Percentiles rank a stretch among this genome's conserved stretches.
Evolutionary conservation across 2,329 filamentous ascomycete genomes (phyloP).

Genomic region (Fusarium sublunatum): DNA sequence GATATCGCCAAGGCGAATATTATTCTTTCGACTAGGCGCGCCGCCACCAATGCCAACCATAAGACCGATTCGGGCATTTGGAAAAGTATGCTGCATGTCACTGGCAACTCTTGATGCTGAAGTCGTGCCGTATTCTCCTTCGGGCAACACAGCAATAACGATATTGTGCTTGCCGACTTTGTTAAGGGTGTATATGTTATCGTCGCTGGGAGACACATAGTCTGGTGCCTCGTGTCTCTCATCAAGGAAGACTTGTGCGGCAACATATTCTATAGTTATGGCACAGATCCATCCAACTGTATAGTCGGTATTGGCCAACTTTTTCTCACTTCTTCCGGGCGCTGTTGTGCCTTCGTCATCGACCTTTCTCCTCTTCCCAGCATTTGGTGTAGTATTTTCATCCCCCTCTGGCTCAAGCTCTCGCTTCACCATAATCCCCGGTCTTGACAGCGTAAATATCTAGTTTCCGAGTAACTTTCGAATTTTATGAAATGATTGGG

Average conservation of each 20-base stretch:
- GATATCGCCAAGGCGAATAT: neutral
- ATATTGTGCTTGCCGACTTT: slow-evolving; percentile 4
- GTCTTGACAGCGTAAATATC: neutral
- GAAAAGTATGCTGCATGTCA: slow-evolving; percentile 5
- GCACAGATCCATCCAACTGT: slow-evolving; percentile 3
- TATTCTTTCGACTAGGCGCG: neutral
- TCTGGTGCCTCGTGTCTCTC: neutral
- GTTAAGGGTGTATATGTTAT: slow-evolving; percentile 12
- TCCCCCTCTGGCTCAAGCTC: neutral
- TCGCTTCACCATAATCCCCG: neutral
- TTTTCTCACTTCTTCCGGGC: neutral
- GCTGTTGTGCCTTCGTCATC: neutral
- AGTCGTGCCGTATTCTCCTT: neutral
- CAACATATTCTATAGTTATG: neutral
- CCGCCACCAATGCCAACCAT: slow-evolving; percentile 17
- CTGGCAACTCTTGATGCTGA: neutral
- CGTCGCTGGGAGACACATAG: neutral
- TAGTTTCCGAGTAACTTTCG: neutral
- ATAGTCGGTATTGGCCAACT: neutral
- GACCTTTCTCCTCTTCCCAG: neutral
- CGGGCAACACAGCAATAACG: neutral
- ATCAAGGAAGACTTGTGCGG: slow-evolving; percentile 4
- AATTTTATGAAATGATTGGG: no score
- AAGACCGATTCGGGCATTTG: slow-evolving; percentile 1
- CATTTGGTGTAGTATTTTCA: neutral